phyloP scores from a whole-genome alignment of 2,329 filamentous ascomycete species.

The Colletotrichum trifolii region DNA sequence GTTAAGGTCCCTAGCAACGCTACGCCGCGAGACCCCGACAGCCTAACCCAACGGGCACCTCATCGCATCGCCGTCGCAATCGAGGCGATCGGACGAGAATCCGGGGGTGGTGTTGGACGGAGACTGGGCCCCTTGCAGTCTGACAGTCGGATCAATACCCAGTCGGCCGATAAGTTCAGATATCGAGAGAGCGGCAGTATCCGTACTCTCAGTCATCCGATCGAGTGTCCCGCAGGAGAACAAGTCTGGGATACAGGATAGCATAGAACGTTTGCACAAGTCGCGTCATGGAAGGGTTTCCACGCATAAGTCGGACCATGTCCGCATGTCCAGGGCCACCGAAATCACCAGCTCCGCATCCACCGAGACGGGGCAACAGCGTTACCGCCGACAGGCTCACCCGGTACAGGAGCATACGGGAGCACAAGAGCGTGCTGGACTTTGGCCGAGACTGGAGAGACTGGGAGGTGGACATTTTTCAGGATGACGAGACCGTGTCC shows the following conservation, averaged over 20 bases:
- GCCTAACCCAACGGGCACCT: too few relatives aligned
- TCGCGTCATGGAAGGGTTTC: slow-evolving; percentile 20
- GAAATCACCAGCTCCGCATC: slow-evolving; percentile 33
- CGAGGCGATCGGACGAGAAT: slow-evolving; percentile 26
- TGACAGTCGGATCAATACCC: neutral
- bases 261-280: too few relatives aligned
- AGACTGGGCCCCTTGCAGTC: neutral
- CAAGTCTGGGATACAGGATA: too few relatives aligned
- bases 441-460: slow-evolving; percentile 35
- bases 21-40: slow-evolving; percentile 19
- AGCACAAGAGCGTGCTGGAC: slow-evolving; percentile 33
- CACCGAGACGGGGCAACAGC: slow-evolving; percentile 31
- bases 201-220: neutral
- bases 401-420: slow-evolving; percentile 32
- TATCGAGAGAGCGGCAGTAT: neutral
- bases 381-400: slow-evolving; percentile 21
- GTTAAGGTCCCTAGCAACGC: slow-evolving; percentile 16
- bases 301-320: slow-evolving; percentile 33
- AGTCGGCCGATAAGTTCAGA: neutral
- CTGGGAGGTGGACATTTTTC: slow-evolving; percentile 35
- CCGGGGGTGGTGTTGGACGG: slow-evolving; percentile 12
- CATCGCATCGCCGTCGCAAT: slow-evolving; percentile 8
- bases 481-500: slow-evolving; percentile 31
- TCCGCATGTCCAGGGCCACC: slow-evolving; percentile 34
- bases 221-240: neutral